These are phyloP conservation scores for Leishmania martiniquensis DNA, from an alignment of 208 protist genomes.

Conservation along the genomic window DNA sequence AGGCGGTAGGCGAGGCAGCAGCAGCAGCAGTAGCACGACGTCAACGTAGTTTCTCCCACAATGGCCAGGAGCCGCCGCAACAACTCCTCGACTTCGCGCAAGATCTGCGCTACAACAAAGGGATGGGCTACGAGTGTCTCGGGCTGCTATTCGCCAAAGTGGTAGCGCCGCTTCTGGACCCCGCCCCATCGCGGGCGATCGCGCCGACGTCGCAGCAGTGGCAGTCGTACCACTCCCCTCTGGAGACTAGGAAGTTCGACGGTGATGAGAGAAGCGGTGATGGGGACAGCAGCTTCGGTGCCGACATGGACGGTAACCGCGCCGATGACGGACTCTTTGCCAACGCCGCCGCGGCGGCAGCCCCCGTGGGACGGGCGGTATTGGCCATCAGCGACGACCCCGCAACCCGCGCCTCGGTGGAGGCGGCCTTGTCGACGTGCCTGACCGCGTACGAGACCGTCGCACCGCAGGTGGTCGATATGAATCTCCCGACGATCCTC, in stretches of 20 bases:
- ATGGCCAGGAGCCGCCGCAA: slow-evolving; percentile 26
- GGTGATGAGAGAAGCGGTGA: slow-evolving; percentile 1
- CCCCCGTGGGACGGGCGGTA: slow-evolving; percentile 29
- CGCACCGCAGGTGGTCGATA: slow-evolving; percentile 89
- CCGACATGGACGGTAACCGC: slow-evolving; percentile 8
- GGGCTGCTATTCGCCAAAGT: slow-evolving; percentile 86
- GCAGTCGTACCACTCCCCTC: neutral
- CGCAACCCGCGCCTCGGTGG: slow-evolving; percentile 20
- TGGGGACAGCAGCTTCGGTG: neutral
- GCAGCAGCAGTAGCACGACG: neutral
- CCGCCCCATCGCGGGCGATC: neutral
- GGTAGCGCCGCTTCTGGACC: slow-evolving; percentile 71
- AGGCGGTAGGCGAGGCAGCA: neutral
- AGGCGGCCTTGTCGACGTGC: slow-evolving; percentile 63
- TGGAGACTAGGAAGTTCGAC: neutral
- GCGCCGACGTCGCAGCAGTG: neutral
- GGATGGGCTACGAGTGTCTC: slow-evolving; percentile 85
- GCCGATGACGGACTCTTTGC: slow-evolving; percentile 22
- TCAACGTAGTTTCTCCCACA: slow-evolving; percentile 35
- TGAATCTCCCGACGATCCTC: slow-evolving; percentile 75
- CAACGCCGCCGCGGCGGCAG: slow-evolving; percentile 14
- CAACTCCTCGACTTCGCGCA: slow-evolving; percentile 7
- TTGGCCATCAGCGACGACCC: slow-evolving; percentile 14
- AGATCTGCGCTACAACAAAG: slow-evolving; percentile 89
- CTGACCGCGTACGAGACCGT: slow-evolving; percentile 83